Evolutionary conservation across 257 asterid genomes (phyloP).

Genomic region (Forsythia viridissima): DNA sequence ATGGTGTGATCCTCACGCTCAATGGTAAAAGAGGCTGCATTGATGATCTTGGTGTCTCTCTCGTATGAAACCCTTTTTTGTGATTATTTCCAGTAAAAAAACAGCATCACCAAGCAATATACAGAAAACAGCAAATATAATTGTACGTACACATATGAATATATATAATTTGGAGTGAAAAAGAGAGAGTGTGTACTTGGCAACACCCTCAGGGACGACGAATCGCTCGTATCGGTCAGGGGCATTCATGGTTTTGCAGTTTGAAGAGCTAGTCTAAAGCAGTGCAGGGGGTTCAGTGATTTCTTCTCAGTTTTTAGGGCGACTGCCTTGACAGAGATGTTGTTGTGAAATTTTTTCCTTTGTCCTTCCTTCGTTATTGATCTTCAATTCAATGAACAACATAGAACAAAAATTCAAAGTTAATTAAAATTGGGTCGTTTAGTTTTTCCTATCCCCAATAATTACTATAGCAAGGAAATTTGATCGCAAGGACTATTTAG

Average conservation of each 20-base stretch:
- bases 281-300: background rate
- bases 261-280: background rate
- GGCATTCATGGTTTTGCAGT: background rate
- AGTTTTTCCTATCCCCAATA: background rate
- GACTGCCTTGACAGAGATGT: background rate
- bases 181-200: constrained; percentile 48
- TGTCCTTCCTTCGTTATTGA: background rate
- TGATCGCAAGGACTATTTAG: background rate
- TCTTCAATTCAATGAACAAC: background rate
- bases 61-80: constrained; percentile 79
- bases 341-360: background rate
- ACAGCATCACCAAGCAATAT: background rate
- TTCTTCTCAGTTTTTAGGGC: background rate
- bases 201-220: constrained; percentile 90
- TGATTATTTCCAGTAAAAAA: constrained; percentile 3
- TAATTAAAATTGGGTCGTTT: background rate
- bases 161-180: background rate
- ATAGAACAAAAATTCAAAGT: background rate
- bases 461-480: background rate
- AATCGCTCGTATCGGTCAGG: constrained; percentile 89
- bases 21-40: constrained; percentile 85
- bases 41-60: constrained; percentile 92
- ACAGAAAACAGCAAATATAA: background rate
- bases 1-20: constrained; percentile 98
- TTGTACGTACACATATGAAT: constrained; percentile 1